Evolutionary conservation across 768 basidiomycete genomes (phyloP), one percentile per base, ranked within the genome.

Genomic region (Galerina sulciceps): DNA sequence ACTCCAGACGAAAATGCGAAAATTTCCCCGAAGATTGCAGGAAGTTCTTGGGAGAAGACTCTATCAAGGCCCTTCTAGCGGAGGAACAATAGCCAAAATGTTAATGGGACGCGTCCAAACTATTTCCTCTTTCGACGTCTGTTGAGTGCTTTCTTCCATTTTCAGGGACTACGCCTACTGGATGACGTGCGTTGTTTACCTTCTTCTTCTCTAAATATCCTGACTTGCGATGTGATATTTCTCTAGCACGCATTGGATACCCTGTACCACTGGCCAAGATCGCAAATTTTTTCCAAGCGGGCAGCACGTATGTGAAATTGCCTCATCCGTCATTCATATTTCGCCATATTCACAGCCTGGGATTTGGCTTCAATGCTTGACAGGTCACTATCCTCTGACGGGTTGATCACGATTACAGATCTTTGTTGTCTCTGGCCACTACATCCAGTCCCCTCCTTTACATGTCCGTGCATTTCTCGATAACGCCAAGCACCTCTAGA

Each of bases 401-500:
- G 93, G 93, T 85, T 64, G 58, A 75, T 62, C 35, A 41, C 38
- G 42, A 20, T 22, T 22, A 41, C 26, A 2, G 6, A 26, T n/a
- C 37, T 53, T 42, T 10, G 10, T 48, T 10, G 17, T 36, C 51
- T 31, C 38, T 23, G 10, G 44, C 20, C 37, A n/a, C 14, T 11
- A 22, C 43, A 51, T 55, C 22, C 11, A 15, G 15, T 20, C 35
- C 40, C n/a, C 35, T 1, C 17, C n/a, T 31, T 5, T 69, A 93
- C 94, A 97, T 70, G 85, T 98, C 13, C 97, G 99, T 67, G 97
- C 95, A 6, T 99, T 99, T 80, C 85, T 99, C 46, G 97, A 99
- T 71, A 97, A 98, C 69, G 79, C 96, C 65, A 99, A 75, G 96
- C 97, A 0, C 96, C 96, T 0, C 77, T 96, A 1, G 94, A 95